Base-by-base conservation (phyloP, 768 basidiomycete genomes). In the Amanita thiersii region DNA sequence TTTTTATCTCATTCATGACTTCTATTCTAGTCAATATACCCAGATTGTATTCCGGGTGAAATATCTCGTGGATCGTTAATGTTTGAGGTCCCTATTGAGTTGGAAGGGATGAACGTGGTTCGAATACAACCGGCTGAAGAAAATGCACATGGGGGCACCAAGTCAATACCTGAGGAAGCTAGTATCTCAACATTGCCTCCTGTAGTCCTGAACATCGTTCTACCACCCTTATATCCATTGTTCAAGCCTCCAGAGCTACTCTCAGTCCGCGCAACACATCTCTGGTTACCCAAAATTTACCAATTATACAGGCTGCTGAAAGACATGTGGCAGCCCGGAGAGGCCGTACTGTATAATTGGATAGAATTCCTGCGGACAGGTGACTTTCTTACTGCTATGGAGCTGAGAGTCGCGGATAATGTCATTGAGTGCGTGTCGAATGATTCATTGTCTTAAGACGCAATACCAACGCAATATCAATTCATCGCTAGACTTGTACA, bases 351-450 rank as follows among this genome's bases (percentile, higher is more conserved):
- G 3, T 87, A 79, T 50, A 65, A 61, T 28, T 86, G 83, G 83
- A 65, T 85, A 34, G 85, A 87, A 56, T 79, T 68, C 58, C 69
- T 88, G 37, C 74, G 77, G 17, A 74, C 66, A 6, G 85, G 78
- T 3, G 75, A 79, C 24, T 84, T 87, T 53, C 56, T 88, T 17
- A 53, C 61, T 3, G 55, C 60, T 20, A 52, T 79, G 15, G 62
- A 66, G 4, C 47, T 82, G 30, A 29, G 50, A 23, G 49, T 43
- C 26, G 61, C 56, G 14, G 55, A 51, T 20, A 55, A 65, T 33
- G 47, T 52, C 36, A 65, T 79, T 43, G 56, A 52, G 69, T 71
- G 52, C 49, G 69, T 57, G 10, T 32, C 6, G 11, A n/a, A 3
- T 15, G 30, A 20, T 33, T 7, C 24, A 34, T 21, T n/a, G 2